Evolutionary conservation across 2,329 filamentous ascomycete genomes (phyloP).

Genomic region (Pestalotiopsis sp.): DNA sequence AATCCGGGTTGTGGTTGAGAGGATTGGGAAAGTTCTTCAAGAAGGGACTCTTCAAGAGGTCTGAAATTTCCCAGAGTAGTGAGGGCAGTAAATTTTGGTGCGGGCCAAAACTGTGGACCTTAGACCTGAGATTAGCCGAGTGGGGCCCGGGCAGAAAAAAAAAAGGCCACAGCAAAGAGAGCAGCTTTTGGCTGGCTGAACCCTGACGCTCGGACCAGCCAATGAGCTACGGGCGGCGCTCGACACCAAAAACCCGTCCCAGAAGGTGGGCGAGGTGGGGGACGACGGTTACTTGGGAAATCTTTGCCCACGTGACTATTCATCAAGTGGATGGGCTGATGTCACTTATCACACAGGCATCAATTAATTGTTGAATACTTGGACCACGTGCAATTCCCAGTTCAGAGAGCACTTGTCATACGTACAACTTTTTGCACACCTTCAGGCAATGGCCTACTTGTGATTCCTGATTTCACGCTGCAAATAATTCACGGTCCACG

Average conservation of each 20-base stretch:
- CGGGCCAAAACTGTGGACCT: conserved; percentile 12
- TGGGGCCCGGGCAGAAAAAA: background rate
- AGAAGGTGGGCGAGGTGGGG: background rate
- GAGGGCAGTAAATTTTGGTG: conserved; percentile 12
- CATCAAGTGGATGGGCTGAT: background rate
- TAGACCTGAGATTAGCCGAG: conserved; percentile 28
- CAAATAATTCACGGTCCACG: background rate
- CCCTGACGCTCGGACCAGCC: conserved; percentile 8
- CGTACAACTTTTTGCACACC: too few relatives aligned
- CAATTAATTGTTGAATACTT: background rate
- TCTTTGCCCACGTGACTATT: background rate
- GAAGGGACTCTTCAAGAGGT: background rate
- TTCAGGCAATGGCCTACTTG: too few relatives aligned
- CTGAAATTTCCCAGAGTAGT: conserved; percentile 12
- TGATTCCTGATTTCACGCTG: too few relatives aligned
- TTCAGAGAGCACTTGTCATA: too few relatives aligned
- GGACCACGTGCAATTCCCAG: too few relatives aligned
- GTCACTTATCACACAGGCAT: background rate
- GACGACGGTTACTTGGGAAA: background rate
- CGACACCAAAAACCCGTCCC: background rate
- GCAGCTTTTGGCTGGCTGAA: background rate
- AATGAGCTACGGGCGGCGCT: background rate
- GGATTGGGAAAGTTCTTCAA: conserved; percentile 23
- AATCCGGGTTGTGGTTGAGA: conserved; percentile 30
- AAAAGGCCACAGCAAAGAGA: background rate